phyloP scores from a whole-genome alignment of 148 eudicot genomes.

The Pharnaceum exiguum region DNA sequence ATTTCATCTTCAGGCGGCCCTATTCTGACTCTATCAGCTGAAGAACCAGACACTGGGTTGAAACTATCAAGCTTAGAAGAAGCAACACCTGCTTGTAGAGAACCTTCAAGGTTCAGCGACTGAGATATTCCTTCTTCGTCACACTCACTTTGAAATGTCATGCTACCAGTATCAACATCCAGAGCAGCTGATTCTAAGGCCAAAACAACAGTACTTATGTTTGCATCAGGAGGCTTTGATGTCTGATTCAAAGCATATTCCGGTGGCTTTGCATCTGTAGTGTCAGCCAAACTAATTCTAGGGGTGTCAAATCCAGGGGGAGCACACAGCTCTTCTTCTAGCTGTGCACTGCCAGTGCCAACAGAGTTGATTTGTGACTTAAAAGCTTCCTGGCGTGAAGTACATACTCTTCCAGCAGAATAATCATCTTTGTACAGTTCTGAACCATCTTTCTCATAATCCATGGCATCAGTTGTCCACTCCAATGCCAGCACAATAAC shows the following conservation, averaged over 20 bases:
- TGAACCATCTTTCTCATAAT: slow-evolving; percentile 10
- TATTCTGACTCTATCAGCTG: neutral
- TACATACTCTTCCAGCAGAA: slow-evolving; percentile 3
- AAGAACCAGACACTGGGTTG: neutral
- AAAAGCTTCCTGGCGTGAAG: slow-evolving; percentile 6
- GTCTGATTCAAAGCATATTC: too few species aligned
- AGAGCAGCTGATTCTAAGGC: too few species aligned
- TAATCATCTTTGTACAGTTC: slow-evolving; percentile 1
- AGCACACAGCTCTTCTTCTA: slow-evolving; percentile 30
- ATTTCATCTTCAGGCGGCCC: slow-evolving; percentile 1
- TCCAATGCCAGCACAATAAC: slow-evolving; percentile 43
- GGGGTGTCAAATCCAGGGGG: slow-evolving; percentile 48
- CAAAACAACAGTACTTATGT: too few species aligned
- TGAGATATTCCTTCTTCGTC: too few species aligned
- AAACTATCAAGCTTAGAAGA: too few species aligned
- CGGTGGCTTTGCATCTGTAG: too few species aligned
- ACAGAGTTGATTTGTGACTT: neutral
- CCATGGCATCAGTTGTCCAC: slow-evolving; percentile 10
- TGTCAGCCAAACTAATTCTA: too few species aligned
- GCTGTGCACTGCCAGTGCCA: slow-evolving; percentile 6
- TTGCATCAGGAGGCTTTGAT: too few species aligned
- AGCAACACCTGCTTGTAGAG: too few species aligned
- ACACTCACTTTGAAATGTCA: too few species aligned
- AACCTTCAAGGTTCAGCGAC: too few species aligned
- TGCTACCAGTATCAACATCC: too few species aligned